Conservation (phyloP, 352 stramenopile genomes). For the Phytopythium delawarense region DNA sequence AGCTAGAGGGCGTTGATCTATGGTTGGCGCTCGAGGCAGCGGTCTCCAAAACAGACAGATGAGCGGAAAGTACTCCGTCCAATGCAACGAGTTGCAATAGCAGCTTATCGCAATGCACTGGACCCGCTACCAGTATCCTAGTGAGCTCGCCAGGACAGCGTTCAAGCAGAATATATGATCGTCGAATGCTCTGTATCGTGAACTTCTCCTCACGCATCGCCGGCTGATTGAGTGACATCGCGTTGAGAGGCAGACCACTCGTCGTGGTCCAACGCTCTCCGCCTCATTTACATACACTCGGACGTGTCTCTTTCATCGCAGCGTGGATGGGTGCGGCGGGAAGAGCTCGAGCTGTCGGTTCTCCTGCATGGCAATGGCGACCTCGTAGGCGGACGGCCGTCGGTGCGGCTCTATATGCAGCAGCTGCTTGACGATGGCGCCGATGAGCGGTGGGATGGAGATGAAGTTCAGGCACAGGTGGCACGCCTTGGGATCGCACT, state of each 20-base stretch:
- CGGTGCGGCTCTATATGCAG: slow-evolving; percentile 64
- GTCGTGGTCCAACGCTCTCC: too few species aligned
- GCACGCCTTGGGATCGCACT: slow-evolving; percentile 48
- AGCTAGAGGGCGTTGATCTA: not conserved
- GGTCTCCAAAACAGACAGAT: not conserved
- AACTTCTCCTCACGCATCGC: not conserved
- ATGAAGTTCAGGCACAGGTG: slow-evolving; percentile 81
- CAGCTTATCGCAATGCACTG: not conserved
- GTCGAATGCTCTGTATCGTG: not conserved
- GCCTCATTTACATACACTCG: not conserved
- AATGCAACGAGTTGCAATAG: not conserved
- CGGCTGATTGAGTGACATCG: not conserved
- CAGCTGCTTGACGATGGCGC: slow-evolving; percentile 73
- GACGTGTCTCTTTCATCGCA: not conserved
- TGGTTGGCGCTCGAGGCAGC: not conserved
- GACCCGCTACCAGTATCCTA: too few species aligned
- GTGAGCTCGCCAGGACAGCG: not conserved
- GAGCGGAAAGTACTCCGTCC: not conserved
- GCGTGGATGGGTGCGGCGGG: slow-evolving; percentile 14
- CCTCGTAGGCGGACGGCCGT: slow-evolving; percentile 68
- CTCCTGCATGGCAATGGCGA: slow-evolving; percentile 63
- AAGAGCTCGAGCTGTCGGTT: slow-evolving; percentile 58
- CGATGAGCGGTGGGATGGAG: slow-evolving; percentile 66
- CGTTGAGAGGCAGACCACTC: too few species aligned
- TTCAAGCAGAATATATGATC: not conserved